phyloP scores from a whole-genome alignment of 75 land plant genomes.

The Selaginella tamariscina region DNA sequence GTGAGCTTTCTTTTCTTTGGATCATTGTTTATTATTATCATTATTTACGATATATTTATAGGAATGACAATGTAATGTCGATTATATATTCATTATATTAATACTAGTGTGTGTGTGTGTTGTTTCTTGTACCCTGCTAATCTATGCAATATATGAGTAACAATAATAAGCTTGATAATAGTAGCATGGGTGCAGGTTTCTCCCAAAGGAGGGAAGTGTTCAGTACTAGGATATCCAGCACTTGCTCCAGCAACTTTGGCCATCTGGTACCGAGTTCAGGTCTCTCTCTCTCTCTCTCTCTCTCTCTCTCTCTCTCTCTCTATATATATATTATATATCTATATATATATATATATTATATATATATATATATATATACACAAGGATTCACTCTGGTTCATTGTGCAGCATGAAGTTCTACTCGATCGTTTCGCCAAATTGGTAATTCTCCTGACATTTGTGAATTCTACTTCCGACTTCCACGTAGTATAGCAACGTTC shows the following conservation, averaged over 20 bases:
- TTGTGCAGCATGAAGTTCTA: constrained; percentile 73
- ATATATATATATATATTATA: background rate
- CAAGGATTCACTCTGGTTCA: background rate
- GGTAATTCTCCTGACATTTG: constrained; percentile 28
- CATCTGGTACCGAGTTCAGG: constrained; percentile 75
- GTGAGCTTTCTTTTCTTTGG: no score
- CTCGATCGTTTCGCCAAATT: constrained; percentile 38
- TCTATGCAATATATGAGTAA: no score
- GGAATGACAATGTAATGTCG: no score
- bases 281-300: constrained; percentile 15
- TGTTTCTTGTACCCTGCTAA: no score
- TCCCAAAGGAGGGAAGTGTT: constrained; percentile 20
- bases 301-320: background rate
- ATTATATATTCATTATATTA: no score
- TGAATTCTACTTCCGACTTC: background rate
- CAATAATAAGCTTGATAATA: no score
- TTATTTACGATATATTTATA: no score
- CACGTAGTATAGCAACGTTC: background rate
- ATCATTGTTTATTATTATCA: no score
- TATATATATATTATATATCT: background rate
- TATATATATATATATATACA: background rate
- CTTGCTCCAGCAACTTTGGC: constrained; percentile 44
- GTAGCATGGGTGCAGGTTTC: constrained; percentile 12
- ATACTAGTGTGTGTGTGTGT: no score
- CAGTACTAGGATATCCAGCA: constrained; percentile 42